Base-by-base conservation (phyloP, 2,329 filamentous ascomycete genomes). In the Keithomyces neogunnii region DNA sequence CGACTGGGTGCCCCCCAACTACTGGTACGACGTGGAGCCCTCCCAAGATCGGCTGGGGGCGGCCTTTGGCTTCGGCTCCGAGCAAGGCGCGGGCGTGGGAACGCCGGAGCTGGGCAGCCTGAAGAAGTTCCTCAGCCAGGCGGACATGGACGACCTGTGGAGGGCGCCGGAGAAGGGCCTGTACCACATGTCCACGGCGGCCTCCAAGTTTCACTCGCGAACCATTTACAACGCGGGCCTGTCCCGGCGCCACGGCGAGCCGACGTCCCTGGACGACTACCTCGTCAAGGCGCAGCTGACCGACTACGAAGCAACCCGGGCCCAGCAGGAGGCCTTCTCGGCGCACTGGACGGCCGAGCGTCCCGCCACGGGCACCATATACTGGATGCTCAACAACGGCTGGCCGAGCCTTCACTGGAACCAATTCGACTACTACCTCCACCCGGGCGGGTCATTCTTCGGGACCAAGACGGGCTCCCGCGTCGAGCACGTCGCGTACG, bases 341-440 rank as follows among this genome's bases (percentile, higher is more conserved):
- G 67, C 74, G 2, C 66, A 70, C 0, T 82, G 80, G 73, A 76
- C 61, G 53, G 69, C 68, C 1, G 61, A 66, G 1, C 67, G 75
- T 3, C 76, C 79, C 0, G 79, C 81, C 0, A 84, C 81, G 0
- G 82, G 82, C 0, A 47, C 79, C 46, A 76, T 85, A 13, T 85
- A 85, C 66, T 85, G 82, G 82, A 85, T 85, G 81, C 63, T 85
- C 49, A 84, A 83, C 56, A 76, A 76, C 45, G 82, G 81, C 0
- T 85, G 81, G 80, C 82, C 82, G 0, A 77, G 73, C 50, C 65
- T 85, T 30, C 82, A 85, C 59, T 86, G 82, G 82, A 79, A 80
- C 50, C 64, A 84, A 4, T 83, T 84, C 59, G 82, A 85, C 57
- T 80, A 81, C 61, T 84, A 84, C 55, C 63, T 84, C 39, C 75